These are phyloP conservation scores for Posidonia oceanica DNA, from an alignment of 116 monocot genomes.

Conservation along the genomic window DNA sequence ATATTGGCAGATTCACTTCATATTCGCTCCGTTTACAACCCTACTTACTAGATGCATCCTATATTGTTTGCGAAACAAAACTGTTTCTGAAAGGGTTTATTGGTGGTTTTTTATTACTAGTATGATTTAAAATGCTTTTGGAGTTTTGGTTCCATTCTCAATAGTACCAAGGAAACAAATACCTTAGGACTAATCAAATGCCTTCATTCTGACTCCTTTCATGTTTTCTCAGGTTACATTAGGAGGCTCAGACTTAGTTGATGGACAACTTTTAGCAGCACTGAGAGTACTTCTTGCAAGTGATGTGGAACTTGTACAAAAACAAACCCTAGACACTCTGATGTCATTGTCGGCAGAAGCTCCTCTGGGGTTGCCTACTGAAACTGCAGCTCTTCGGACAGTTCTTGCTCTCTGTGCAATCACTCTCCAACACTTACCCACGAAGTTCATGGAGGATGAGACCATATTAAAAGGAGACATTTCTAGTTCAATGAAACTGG, in stretches of 20 bases:
- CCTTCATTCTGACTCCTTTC: not conserved
- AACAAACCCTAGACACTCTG: constrained; percentile 24
- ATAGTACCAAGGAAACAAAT: not conserved
- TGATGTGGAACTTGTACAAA: constrained; percentile 12
- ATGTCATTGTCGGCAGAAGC: constrained; percentile 47
- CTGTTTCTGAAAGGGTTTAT: too few species aligned
- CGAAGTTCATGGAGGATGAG: constrained; percentile 95
- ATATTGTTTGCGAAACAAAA: too few species aligned
- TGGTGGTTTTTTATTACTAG: too few species aligned
- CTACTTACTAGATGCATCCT: not conserved
- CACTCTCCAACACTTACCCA: constrained; percentile 67
- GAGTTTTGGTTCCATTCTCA: too few species aligned
- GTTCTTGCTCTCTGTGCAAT: constrained; percentile 63
- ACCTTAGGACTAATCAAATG: not conserved
- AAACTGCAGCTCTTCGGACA: constrained; percentile 50
- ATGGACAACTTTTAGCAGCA: constrained; percentile 64
- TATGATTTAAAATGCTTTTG: too few species aligned
- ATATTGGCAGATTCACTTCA: too few species aligned
- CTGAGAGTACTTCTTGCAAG: constrained; percentile 40
- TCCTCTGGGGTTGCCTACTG: constrained; percentile 52
- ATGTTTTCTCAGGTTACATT: constrained; percentile 6
- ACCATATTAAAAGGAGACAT: constrained; percentile 32
- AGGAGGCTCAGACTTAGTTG: constrained; percentile 30
- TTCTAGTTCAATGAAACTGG: constrained; percentile 47
- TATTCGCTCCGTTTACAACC: too few species aligned